phyloP scores from a whole-genome alignment of 208 protist genomes.

The Trypanosoma platydactyli region DNA sequence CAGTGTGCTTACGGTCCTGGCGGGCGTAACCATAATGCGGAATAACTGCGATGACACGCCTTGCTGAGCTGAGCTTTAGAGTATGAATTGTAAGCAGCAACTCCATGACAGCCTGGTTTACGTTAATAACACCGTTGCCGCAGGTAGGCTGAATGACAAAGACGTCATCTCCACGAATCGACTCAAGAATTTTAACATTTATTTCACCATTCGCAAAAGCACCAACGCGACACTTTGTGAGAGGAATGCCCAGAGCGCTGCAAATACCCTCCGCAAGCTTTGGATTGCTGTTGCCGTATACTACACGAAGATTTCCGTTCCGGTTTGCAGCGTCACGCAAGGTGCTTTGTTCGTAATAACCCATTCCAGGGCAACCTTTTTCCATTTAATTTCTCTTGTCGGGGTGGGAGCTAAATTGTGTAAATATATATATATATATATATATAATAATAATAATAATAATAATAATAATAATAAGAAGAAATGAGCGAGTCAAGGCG shows the following conservation, averaged over 20 bases:
- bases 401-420: background rate
- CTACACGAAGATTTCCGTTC: conserved; percentile 76
- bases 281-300: conserved; percentile 87
- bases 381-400: conserved; percentile 19
- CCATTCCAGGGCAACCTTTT: background rate
- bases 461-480: conserved; percentile 21
- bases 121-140: conserved; percentile 74
- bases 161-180: conserved; percentile 92
- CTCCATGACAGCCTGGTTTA: conserved; percentile 96
- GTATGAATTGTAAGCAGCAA: conserved; percentile 94
- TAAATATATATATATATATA: conserved; percentile 18
- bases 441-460: conserved; percentile 16
- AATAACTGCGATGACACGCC: conserved; percentile 93
- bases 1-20: conserved; percentile 96
- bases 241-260: conserved; percentile 63
- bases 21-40: conserved; percentile 96
- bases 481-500: background rate
- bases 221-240: conserved; percentile 71
- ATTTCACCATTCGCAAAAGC: conserved; percentile 89
- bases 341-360: background rate
- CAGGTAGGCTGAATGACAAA: conserved; percentile 96
- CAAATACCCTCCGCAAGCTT: conserved; percentile 84
- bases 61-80: conserved; percentile 86
- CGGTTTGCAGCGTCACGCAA: conserved; percentile 32
- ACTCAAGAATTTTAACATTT: conserved; percentile 84